Evolutionary conservation across 345 rosid species (phyloP), one percentile per base, ranked within the genome.

Genomic region (Populus nigra): DNA sequence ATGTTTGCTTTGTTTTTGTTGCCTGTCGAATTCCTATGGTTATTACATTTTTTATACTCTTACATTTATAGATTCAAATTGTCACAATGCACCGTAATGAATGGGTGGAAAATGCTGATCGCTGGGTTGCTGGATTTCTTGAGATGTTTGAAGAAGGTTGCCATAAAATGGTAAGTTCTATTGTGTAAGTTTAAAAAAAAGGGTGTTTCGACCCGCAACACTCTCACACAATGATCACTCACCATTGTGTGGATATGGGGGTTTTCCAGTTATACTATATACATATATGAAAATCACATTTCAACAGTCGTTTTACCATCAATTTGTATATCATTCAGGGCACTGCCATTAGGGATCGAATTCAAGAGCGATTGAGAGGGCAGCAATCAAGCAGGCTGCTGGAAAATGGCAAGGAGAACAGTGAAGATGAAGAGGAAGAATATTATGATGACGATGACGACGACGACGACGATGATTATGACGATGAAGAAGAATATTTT

Each of bases 131-230:
- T 38, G 99, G 99, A 77, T 96, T 96, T 77, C 92, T 96, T 10
- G 99, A 93, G 86, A 92, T 93, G 92, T 96, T 96, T 39, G 99
- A 96, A 86, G 99, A 96, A 90, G 91, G 99, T 73, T 96, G 94
- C 81, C 99, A 96, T 83, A 96, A 96, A 85, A 91, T 96, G 99
- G 99, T 93, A 65, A 88, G 67, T 55, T 68, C 5, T 27, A 16
- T 66, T 36, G 12, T n/a, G 22, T 62, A 27, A 43, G 12, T 43
- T 43, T 9, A 8, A 41, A 41, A 43, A 43, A 11, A 43, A 41
- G 13, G 47, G 45, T 41, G 12, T 12, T 9, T 9, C 45, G 45
- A 41, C 45, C 45, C 10, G 12, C 45, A 41, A 41, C 45, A 41
- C 45, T 57, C 27, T 22, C 27, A n/a, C 62, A 57, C 63, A 57